Evolutionary conservation across 2,329 filamentous ascomycete species (phyloP).

Genomic region (Neoarthrinium moseri): DNA sequence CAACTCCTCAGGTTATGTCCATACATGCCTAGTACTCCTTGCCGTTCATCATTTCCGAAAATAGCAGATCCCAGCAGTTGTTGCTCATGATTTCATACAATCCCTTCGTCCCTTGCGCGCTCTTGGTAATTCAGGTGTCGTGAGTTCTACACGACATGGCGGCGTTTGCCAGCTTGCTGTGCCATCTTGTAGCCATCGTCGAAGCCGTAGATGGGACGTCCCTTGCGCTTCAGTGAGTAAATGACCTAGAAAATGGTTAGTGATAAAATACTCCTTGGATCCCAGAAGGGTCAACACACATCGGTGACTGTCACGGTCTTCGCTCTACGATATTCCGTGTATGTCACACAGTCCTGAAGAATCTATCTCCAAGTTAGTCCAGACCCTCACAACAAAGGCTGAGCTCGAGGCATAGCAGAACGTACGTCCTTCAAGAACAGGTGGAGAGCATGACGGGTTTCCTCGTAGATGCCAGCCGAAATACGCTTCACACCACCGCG

Average conservation of each 20-base stretch:
- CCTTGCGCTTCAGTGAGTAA: constrained; percentile 45
- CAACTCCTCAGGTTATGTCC: too few species aligned
- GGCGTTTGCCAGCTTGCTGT: constrained; percentile 8
- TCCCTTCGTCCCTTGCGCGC: too few species aligned
- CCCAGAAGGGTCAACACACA: constrained; percentile 38
- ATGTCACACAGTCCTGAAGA: constrained; percentile 45
- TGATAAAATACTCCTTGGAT: neutral
- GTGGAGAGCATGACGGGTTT: constrained; percentile 53
- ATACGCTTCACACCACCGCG: constrained; percentile 78
- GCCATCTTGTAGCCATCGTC: constrained; percentile 37
- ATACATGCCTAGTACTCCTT: too few species aligned
- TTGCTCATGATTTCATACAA: too few species aligned
- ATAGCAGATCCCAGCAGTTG: too few species aligned
- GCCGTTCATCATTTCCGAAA: too few species aligned
- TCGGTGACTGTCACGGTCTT: constrained; percentile 66
- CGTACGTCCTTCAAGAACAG: constrained; percentile 46
- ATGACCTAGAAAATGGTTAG: constrained; percentile 45
- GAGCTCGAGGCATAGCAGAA: neutral
- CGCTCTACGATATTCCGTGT: constrained; percentile 50
- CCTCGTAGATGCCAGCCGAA: constrained; percentile 61
- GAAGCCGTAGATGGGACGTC: constrained; percentile 58
- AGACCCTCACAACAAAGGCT: neutral
- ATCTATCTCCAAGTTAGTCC: constrained; percentile 38
- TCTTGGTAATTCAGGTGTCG: too few species aligned
- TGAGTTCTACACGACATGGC: too few species aligned